A percentile compares a stretch with the other conserved stretches of the same genome.
Conservation (phyloP, 2,329 filamentous ascomycete species). For the Neofusicoccum sp. region DNA sequence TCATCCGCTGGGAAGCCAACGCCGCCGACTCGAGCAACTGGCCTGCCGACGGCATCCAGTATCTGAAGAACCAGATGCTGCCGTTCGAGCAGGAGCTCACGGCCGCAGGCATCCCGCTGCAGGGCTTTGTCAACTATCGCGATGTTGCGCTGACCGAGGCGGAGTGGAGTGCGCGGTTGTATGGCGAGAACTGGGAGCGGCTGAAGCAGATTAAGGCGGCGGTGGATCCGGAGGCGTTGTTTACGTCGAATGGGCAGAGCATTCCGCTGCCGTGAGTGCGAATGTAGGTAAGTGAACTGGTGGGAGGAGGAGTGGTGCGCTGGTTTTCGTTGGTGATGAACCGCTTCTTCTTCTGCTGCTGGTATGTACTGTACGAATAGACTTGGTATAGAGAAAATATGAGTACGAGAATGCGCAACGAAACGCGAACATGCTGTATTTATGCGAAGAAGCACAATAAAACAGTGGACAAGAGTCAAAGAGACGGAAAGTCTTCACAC, state of each 20-base stretch:
- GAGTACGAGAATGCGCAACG: no score
- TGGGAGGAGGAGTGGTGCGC: no score
- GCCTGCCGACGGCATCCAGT: conserved; percentile 27
- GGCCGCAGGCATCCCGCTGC: conserved; percentile 23
- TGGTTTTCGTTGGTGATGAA: no score
- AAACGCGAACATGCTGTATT: no score
- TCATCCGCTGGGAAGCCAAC: conserved; percentile 29
- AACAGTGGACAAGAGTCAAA: no score
- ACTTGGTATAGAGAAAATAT: no score
- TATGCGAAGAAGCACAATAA: no score
- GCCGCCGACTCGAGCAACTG: conserved; percentile 19
- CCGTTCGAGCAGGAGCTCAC: conserved; percentile 26
- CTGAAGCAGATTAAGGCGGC: conserved; percentile 27
- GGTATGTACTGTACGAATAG: no score
- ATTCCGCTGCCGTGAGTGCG: conserved; percentile 21
- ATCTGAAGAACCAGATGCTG: conserved; percentile 27
- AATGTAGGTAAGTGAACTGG: no score
- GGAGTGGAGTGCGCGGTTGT: conserved; percentile 28
- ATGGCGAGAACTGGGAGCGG: conserved; percentile 26
- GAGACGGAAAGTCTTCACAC: no score
- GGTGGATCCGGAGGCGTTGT: conserved; percentile 24
- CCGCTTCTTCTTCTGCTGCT: no score
- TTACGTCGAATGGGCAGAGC: conserved; percentile 26
- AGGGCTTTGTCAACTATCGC: conserved; percentile 28
- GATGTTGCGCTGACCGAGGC: conserved; percentile 25